Conservation (phyloP, 257 asterid species). For the Solanum ahanhuiri region DNA sequence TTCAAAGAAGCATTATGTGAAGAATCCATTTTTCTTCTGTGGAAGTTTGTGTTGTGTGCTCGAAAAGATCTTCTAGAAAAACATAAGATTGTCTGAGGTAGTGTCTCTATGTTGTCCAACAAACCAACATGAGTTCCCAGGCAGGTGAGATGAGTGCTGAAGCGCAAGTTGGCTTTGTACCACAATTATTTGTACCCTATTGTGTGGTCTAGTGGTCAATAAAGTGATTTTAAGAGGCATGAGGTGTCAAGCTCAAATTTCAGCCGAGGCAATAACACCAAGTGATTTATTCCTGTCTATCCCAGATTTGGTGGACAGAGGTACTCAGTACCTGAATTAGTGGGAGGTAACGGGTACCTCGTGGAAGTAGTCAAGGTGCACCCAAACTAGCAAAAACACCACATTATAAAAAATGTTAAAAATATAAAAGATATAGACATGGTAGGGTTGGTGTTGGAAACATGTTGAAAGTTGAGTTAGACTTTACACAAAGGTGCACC, state of each 20-base stretch:
- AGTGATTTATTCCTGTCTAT: background rate
- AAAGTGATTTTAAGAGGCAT: background rate
- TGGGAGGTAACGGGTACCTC: background rate
- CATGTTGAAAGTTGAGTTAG: background rate
- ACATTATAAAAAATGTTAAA: background rate
- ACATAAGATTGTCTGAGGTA: background rate
- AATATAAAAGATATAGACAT: background rate
- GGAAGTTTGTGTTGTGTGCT: background rate
- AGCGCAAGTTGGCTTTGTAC: background rate
- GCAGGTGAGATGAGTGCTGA: background rate
- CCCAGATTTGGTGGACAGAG: background rate
- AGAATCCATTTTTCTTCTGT: background rate
- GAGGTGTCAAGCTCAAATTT: background rate
- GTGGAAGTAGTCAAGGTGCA: background rate
- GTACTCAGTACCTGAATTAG: background rate
- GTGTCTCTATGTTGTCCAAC: background rate
- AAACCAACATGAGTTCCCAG: background rate
- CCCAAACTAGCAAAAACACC: background rate
- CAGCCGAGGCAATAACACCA: background rate
- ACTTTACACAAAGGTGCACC: background rate
- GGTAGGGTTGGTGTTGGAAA: background rate
- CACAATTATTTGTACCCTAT: background rate
- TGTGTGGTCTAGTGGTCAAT: background rate
- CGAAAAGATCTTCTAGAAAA: background rate
- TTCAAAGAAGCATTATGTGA: background rate